Conservation (phyloP, 192 early-diverging fungal species). For the Coemansia biformis region DNA sequence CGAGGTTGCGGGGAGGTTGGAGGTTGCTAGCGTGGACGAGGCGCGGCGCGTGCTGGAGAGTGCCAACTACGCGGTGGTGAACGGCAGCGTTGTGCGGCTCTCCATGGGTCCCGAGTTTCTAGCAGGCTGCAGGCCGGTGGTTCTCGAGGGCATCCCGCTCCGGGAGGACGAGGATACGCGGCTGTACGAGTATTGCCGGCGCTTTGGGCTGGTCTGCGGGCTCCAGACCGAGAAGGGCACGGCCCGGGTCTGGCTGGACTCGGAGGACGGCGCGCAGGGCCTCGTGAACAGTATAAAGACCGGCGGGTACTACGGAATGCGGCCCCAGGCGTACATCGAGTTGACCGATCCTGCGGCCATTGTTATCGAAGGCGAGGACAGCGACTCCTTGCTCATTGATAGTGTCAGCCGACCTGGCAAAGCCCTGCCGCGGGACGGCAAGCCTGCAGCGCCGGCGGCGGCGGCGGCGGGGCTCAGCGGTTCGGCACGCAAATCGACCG, state of each 20-base stretch:
- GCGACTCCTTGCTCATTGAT: too few species aligned
- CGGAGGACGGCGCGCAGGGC: constrained; percentile 1
- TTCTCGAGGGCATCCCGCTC: constrained; percentile 1
- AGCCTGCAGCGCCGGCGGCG: too few species aligned
- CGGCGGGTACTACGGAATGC: constrained; percentile 3
- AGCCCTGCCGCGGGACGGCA: too few species aligned
- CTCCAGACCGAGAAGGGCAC: not conserved
- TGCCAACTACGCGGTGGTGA: constrained; percentile 13
- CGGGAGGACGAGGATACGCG: constrained; percentile 1
- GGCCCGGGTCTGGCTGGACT: constrained; percentile 18
- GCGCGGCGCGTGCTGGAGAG: constrained; percentile 5
- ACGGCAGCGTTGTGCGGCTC: constrained; percentile 9
- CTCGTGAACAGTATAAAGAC: not conserved
- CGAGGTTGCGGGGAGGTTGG: constrained; percentile 6
- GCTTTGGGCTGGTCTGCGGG: constrained; percentile 17
- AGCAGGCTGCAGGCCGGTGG: constrained; percentile 5
- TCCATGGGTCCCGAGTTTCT: constrained; percentile 9
- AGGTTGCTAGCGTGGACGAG: constrained; percentile 5
- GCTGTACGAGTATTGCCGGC: constrained; percentile 13
- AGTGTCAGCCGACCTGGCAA: too few species aligned
- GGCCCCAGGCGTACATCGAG: constrained; percentile 3
- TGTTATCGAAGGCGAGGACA: not conserved
- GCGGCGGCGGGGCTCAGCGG: not conserved
- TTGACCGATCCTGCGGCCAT: not conserved
- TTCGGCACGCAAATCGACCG: constrained; percentile 10